These are phyloP conservation scores for Candida namnaoensis DNA, from an alignment of 805 yeast genomes.

Conservation along the genomic window DNA sequence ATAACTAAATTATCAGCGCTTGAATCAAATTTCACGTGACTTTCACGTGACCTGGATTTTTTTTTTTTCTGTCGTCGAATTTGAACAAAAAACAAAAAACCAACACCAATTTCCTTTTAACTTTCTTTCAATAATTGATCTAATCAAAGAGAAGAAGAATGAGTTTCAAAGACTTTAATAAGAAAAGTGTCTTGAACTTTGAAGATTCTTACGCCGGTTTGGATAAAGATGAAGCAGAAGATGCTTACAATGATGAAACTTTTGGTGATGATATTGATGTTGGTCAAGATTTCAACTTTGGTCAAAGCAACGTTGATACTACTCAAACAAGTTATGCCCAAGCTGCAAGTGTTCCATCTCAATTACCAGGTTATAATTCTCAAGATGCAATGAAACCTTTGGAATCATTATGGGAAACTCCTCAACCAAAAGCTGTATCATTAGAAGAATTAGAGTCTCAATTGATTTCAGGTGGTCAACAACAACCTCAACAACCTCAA, in stretches of 20 bases:
- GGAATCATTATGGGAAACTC: slow-evolving; percentile 60
- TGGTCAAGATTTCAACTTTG: slow-evolving; percentile 61
- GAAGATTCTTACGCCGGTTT: slow-evolving; percentile 80
- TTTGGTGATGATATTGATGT: slow-evolving; percentile 52
- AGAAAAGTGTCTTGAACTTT: slow-evolving; percentile 45
- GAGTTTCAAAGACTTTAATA: slow-evolving; percentile 6
- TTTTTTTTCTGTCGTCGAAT: too few species aligned
- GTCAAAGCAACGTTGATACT: slow-evolving; percentile 23
- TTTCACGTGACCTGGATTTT: too few species aligned
- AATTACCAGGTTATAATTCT: slow-evolving; percentile 1
- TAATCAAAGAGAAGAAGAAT: slow-evolving; percentile 2
- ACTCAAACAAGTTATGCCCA: slow-evolving; percentile 28
- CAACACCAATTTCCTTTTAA: too few species aligned
- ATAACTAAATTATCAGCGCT: too few species aligned
- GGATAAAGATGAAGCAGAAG: slow-evolving; percentile 68
- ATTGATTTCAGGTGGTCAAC: slow-evolving; percentile 5
- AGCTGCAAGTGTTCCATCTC: slow-evolving; percentile 23
- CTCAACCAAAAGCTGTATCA: slow-evolving; percentile 42
- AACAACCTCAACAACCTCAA: slow-evolving; percentile 20
- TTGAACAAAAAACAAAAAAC: too few species aligned
- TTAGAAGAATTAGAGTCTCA: slow-evolving; percentile 83
- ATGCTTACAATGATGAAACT: slow-evolving; percentile 74
- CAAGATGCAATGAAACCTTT: slow-evolving; percentile 48
- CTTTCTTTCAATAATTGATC: too few species aligned
- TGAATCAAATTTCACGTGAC: too few species aligned